These are phyloP conservation scores for Acer yangbiense DNA, from an alignment of 345 rosid species.

Conservation along the genomic window DNA sequence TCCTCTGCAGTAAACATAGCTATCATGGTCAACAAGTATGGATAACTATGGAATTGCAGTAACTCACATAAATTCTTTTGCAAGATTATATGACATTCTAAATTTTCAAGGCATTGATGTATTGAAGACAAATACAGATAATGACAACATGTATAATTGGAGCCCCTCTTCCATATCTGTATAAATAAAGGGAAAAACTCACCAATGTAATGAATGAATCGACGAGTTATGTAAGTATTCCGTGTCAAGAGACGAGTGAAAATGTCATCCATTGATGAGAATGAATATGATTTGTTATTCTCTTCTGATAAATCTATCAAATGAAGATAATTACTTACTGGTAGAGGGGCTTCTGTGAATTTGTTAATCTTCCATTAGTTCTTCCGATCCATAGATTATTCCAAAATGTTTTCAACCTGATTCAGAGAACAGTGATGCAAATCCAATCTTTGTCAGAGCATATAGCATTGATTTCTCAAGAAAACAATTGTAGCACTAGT, in stretches of 20 bases:
- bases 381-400: slow-evolving; percentile 23
- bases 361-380: slow-evolving; percentile 44
- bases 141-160: neutral
- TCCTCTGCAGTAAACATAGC: neutral
- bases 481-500: too few relatives aligned
- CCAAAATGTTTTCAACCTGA: neutral
- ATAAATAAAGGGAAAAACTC: slow-evolving; percentile 26
- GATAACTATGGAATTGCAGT: too few relatives aligned
- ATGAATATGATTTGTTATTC: neutral
- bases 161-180: too few relatives aligned
- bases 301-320: slow-evolving; percentile 6
- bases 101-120: too few relatives aligned
- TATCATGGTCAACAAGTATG: too few relatives aligned
- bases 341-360: slow-evolving; percentile 26
- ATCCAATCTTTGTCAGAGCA: too few relatives aligned
- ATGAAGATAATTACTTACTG: slow-evolving; percentile 35
- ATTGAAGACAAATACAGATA: neutral
- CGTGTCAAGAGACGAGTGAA: slow-evolving; percentile 34
- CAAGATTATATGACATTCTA: too few relatives aligned
- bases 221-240: slow-evolving; percentile 31
- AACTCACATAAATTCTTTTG: too few relatives aligned
- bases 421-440: neutral
- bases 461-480: too few relatives aligned
- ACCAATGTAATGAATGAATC: slow-evolving; percentile 47
- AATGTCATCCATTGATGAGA: slow-evolving; percentile 33